Evolutionary conservation across 1,139 yeast genomes (phyloP), one percentile per base, ranked within the genome.

Genomic region (Suhomyces kunorum): DNA sequence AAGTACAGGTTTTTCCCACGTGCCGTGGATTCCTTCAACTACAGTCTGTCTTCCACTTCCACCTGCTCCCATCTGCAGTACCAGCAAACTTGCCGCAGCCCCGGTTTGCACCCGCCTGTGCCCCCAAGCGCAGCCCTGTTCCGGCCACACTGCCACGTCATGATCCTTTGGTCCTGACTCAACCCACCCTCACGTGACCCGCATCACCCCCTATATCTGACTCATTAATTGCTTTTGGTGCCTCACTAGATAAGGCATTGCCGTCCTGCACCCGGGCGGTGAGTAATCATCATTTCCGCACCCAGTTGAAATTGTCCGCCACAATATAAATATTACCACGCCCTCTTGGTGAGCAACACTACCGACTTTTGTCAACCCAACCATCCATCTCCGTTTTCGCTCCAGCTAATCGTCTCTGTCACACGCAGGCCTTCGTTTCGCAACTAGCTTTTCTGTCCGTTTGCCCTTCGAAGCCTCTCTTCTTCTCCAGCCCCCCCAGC

Each of bases 181-280:
- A 19, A 14, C 14, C 4, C n/a, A 17, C 13, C 17, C 32, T 11
- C 27, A 20, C 34, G 35, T 25, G 28, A 25, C 9, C 28, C 18
- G 20, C 24, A 33, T 8, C 22, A 25, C 32, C 27, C 22, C 26
- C 16, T 18, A 19, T 25, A 14, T 32, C 24, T 40, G 43, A 40
- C 43, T 40, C 43, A 40, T 40, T 20, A 18, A 40, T 40, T 36
- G 39, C 43, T 40, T 40, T 40, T 40, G 28, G 23, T 18, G 36
- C 36, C 32, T 24, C 34, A 7, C 32, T 11, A 23, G 34, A 36
- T 36, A 31, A 36, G 33, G 31, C 34, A 14, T 13, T 20, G 24
- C 15, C 33, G 29, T 28, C 40, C 38, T 29, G 32, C 32, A 25
- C 27, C 25, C 28, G 15, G 19, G 6, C 38, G 28, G 42, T 40